Base-by-base conservation (phyloP, 208 protist species). In the Trypanosoma congolense region DNA sequence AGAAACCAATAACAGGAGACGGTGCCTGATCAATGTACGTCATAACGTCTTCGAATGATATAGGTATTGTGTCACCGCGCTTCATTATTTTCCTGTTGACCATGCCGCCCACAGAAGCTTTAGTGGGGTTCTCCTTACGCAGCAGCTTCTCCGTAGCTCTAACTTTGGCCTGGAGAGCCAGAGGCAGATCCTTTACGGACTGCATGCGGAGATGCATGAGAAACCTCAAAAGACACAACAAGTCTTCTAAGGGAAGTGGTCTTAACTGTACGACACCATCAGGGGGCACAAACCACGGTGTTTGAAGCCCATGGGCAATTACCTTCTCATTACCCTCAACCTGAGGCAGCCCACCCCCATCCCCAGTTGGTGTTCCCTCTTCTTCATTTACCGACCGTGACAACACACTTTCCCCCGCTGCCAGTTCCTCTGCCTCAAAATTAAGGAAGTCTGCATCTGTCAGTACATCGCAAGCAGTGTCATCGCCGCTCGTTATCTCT, bases 21-120 rank as follows among this genome's bases (percentile, higher is more conserved):
- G 85, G 76, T 16, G 85, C 85, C 10, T 63, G 75, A 45, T 89
- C 79, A 12, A 90, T 65, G 67, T 90, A 92, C 25, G 42, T 24
- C 24, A 74, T 50, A 3, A 89, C 72, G 43, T 92, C 78, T 19
- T 61, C 58, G 9, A 87, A 57, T 19, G 65, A 70, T 4, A 92
- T 66, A 55, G 19, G 24, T 26, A 44, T 60, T 21, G 18, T 31
- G 41, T 10, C 8, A 21, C 30, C 40, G 6, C 38, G 21, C 21
- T 28, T 18, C 51, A 6, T 16, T 30, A 9, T 21, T 28, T 10
- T 16, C 3, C 5, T 30, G 12, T 36, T 19, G 4, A 19, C 16
- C 31, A 46, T 0, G 19, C 3, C 22, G 4, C n/a, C 8, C 28
- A 1, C 57, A 30, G 10, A 55, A 41, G 24, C 24, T 14, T 10